Conservation (phyloP, 805 yeast species). For the Saturnispora zaruensis region DNA sequence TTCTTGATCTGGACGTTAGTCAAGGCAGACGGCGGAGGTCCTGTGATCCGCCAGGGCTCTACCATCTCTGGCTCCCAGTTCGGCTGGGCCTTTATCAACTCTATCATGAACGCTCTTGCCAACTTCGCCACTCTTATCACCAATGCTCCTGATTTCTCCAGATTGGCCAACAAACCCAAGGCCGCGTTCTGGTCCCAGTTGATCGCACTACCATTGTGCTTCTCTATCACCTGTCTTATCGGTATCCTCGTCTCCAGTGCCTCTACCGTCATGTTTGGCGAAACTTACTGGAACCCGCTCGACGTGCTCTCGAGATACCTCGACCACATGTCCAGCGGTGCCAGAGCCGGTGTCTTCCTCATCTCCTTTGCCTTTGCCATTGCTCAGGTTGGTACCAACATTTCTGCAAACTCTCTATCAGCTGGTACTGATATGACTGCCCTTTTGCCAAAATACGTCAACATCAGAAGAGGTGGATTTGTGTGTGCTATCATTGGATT, state of each 20-base stretch:
- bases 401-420: constrained; percentile 62
- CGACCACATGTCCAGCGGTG: constrained; percentile 43
- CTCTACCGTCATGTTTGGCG: constrained; percentile 56
- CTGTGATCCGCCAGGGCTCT: constrained; percentile 50
- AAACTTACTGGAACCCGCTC: constrained; percentile 75
- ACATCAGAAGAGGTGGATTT: constrained; percentile 74
- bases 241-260: constrained; percentile 83
- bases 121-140: constrained; percentile 85
- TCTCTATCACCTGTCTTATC: constrained; percentile 72
- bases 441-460: constrained; percentile 51
- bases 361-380: constrained; percentile 62
- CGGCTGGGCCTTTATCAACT: constrained; percentile 76
- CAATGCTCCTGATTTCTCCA: constrained; percentile 83
- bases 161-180: constrained; percentile 58
- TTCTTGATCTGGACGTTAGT: constrained; percentile 78
- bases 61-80: constrained; percentile 49
- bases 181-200: constrained; percentile 50
- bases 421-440: constrained; percentile 71
- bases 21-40: constrained; percentile 74
- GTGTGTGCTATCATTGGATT: constrained; percentile 66
- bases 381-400: constrained; percentile 73
- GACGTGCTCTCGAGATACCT: constrained; percentile 64
- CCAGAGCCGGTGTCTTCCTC: constrained; percentile 74
- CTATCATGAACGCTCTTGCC: constrained; percentile 73
- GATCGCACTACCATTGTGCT: constrained; percentile 65